A percentile compares a stretch with the other conserved stretches of the same genome.
These are phyloP conservation scores for Stipa capillata DNA, from an alignment of 176 grass and related monocot genomes.

Conservation along the genomic window DNA sequence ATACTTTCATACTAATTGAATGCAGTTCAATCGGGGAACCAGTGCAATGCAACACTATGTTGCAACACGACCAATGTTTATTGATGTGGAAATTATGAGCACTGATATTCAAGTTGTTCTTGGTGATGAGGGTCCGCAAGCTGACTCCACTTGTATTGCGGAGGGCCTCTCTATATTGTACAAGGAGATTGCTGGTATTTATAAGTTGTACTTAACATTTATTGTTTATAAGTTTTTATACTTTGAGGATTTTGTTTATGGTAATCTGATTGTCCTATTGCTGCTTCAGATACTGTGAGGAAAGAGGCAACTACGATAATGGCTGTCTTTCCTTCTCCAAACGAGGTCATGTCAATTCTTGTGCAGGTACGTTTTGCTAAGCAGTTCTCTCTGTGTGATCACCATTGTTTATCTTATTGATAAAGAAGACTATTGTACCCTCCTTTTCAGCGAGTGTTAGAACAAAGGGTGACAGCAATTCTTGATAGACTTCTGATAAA, in stretches of 20 bases:
- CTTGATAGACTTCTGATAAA: conserved; percentile 92
- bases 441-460: conserved; percentile 86
- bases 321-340: conserved; percentile 95
- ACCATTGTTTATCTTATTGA: conserved; percentile 13
- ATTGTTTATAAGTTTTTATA: neutral
- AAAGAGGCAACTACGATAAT: conserved; percentile 90
- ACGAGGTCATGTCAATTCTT: conserved; percentile 98
- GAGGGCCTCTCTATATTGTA: conserved; percentile 72
- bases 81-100: conserved; percentile 98
- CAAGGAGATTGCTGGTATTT: conserved; percentile 82
- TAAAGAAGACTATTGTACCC: conserved; percentile 33
- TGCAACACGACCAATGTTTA: conserved; percentile 92
- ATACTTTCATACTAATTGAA: neutral
- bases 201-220: neutral
- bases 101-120: conserved; percentile 95
- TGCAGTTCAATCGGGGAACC: conserved; percentile 94
- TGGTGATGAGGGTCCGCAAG: conserved; percentile 76
- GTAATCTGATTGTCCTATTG: conserved; percentile 22
- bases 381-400: conserved; percentile 17
- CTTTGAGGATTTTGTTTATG: conserved; percentile 5
- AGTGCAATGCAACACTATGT: conserved; percentile 99
- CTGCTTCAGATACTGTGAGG: conserved; percentile 76
- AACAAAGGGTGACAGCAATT: conserved; percentile 91
- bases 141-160: conserved; percentile 49
- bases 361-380: conserved; percentile 61